Conservation (phyloP, 805 yeast species). For the Sugiyamaella lignohabitans region DNA sequence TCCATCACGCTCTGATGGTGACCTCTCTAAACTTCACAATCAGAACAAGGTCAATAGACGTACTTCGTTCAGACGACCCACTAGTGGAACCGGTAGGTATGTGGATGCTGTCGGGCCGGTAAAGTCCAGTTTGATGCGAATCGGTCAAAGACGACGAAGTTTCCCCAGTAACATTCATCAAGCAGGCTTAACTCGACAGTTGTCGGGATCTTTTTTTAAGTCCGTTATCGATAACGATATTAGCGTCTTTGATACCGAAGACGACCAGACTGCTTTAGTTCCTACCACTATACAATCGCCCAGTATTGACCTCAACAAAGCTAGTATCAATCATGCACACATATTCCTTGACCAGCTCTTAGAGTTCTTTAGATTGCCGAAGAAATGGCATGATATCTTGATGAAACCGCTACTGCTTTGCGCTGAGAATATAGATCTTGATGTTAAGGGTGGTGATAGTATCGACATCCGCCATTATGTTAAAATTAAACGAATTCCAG, state of each 20-base stretch:
- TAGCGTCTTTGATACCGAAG: neutral
- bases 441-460: constrained; percentile 58
- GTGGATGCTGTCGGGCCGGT: neutral
- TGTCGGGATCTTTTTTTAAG: neutral
- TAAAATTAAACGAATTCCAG: constrained; percentile 76
- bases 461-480: constrained; percentile 84
- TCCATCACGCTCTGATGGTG: constrained; percentile 8
- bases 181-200: neutral
- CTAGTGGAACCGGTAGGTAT: constrained; percentile 1
- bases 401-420: constrained; percentile 44
- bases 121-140: constrained; percentile 13
- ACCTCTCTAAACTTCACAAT: constrained; percentile 1
- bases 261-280: neutral
- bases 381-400: constrained; percentile 56
- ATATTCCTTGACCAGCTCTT: constrained; percentile 29
- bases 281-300: constrained; percentile 2
- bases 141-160: constrained; percentile 19
- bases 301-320: constrained; percentile 27
- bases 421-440: constrained; percentile 56
- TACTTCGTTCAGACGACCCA: constrained; percentile 17
- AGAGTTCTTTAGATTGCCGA: constrained; percentile 30
- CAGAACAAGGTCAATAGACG: neutral
- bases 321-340: constrained; percentile 27
- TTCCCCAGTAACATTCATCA: too few relatives aligned
- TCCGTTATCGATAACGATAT: neutral